Percentiles rank a stretch among this genome's conserved stretches.
Conservation (phyloP, 768 basidiomycete genomes). For the Coprinopsis marcescibilis region DNA sequence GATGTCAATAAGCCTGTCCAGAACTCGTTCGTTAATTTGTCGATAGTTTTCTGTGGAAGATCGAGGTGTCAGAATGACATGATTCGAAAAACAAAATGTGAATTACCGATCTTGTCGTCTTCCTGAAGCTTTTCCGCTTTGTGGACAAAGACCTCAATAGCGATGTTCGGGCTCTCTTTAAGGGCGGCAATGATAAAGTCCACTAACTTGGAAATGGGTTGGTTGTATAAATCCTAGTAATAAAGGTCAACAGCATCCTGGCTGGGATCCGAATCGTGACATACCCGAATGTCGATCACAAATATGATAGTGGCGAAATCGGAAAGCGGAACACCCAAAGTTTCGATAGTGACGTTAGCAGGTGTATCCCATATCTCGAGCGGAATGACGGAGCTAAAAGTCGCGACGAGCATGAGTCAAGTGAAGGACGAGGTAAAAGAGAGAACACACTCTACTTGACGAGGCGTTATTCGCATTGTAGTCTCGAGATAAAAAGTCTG, state of each 20-base stretch:
- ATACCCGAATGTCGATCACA: constrained; percentile 90
- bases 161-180: constrained; percentile 67
- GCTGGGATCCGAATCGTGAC: constrained; percentile 21
- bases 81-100: constrained; percentile 19
- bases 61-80: background rate
- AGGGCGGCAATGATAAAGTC: constrained; percentile 77
- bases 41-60: constrained; percentile 71
- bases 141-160: constrained; percentile 90
- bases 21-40: constrained; percentile 82
- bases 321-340: constrained; percentile 68
- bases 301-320: constrained; percentile 85
- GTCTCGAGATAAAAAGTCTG: constrained; percentile 89
- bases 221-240: constrained; percentile 72
- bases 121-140: constrained; percentile 90
- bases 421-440: constrained; percentile 3
- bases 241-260: background rate
- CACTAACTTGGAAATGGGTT: constrained; percentile 76
- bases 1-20: constrained; percentile 75
- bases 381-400: constrained; percentile 82
- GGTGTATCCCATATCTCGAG: constrained; percentile 97
- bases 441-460: constrained; percentile 68
- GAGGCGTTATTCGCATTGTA: constrained; percentile 71
- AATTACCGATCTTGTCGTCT: constrained; percentile 85
- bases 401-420: constrained; percentile 10
- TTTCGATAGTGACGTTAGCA: constrained; percentile 73